phyloP scores from a whole-genome alignment of 1,284 basidiomycete species.

The Microbotryum scabiosae region DNA sequence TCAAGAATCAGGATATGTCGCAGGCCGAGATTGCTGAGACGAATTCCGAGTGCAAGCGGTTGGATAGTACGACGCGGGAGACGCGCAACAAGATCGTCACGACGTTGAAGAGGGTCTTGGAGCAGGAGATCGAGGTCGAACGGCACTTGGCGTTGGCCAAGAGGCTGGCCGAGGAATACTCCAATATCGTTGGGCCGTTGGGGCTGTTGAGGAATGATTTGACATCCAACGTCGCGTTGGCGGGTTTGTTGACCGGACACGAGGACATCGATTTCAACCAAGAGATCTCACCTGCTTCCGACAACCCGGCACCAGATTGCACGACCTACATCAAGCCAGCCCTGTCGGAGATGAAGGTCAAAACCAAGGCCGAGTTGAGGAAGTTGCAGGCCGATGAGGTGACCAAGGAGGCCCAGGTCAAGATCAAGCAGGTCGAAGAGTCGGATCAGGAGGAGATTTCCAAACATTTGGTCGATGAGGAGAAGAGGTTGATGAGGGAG shows the following conservation, averaged over 20 bases:
- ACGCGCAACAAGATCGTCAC: slow-evolving; percentile 15
- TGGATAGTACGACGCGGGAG: slow-evolving; percentile 7
- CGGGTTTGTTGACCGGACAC: slow-evolving; percentile 23
- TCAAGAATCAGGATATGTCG: no score
- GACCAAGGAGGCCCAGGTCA: slow-evolving; percentile 16
- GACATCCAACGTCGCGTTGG: slow-evolving; percentile 22
- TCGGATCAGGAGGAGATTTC: neutral
- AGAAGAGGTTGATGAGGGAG: slow-evolving; percentile 11
- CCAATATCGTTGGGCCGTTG: slow-evolving; percentile 24
- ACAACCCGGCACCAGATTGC: slow-evolving; percentile 32
- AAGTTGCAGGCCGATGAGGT: slow-evolving; percentile 9
- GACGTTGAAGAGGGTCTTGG: slow-evolving; percentile 11
- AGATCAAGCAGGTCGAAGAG: neutral
- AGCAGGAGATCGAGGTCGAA: slow-evolving; percentile 31
- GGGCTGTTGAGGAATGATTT: slow-evolving; percentile 27
- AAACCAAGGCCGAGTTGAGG: slow-evolving; percentile 17
- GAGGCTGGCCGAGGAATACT: slow-evolving; percentile 23
- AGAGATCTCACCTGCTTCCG: slow-evolving; percentile 31
- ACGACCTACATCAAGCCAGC: slow-evolving; percentile 31
- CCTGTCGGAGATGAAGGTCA: slow-evolving; percentile 20
- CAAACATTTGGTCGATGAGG: slow-evolving; percentile 8
- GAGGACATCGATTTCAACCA: slow-evolving; percentile 33
- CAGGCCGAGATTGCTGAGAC: no score
- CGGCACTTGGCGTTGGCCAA: slow-evolving; percentile 21
- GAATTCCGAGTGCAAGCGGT: neutral